Evolutionary conservation across 2,329 filamentous ascomycete species (phyloP), one percentile per base, ranked within the genome.

Genomic region (Colletotrichum sp.): DNA sequence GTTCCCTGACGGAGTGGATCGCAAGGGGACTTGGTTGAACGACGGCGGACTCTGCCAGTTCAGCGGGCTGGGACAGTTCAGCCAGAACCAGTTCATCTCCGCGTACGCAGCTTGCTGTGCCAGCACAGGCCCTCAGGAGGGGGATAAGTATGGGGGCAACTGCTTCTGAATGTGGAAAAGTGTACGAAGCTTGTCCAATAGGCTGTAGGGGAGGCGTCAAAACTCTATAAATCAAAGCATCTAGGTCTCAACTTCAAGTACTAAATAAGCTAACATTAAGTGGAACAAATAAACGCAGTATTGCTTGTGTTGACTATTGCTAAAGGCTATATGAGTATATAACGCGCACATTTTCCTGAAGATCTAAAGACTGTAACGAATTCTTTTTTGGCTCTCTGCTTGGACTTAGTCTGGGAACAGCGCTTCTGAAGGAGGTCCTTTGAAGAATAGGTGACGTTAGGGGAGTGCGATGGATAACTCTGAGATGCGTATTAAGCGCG

Each of bases 161-260:
- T 58, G 55, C 55, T 58, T 26, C 24, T 58, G 4, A 52, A 0
- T 52, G 43, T 3, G 1, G 38, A 12, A 2, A 48, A 13, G 43
- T 4, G n/a, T 21, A 48, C 1, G 3, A 48, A 7, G 43, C n/a
- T 21, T 48, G 18, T 48, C 5, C 4, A 13, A 21, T 12, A 0
- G n/a, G 1, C 13, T 1, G 2, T 4, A 1, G n/a, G 18, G n/a
- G 9, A 3, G 18, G 2, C 5, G 1, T n/a, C 5, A n/a, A 10
- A n/a, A 6, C 5, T n/a, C 38, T n/a, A n/a, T 4, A 9, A 12
- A 48, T 48, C 9, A n/a, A n/a, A 48, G 38, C 38, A 48, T 48
- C 1, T 48, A 48, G 38, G 9, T n/a, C 38, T n/a, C 9, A 7
- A n/a, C 38, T 43, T 43, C 38, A 43, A 7, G 18, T n/a, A 5